These are phyloP conservation scores for Papiliotrema flavescens DNA, from an alignment of 1,284 basidiomycete genomes.

Conservation along the genomic window DNA sequence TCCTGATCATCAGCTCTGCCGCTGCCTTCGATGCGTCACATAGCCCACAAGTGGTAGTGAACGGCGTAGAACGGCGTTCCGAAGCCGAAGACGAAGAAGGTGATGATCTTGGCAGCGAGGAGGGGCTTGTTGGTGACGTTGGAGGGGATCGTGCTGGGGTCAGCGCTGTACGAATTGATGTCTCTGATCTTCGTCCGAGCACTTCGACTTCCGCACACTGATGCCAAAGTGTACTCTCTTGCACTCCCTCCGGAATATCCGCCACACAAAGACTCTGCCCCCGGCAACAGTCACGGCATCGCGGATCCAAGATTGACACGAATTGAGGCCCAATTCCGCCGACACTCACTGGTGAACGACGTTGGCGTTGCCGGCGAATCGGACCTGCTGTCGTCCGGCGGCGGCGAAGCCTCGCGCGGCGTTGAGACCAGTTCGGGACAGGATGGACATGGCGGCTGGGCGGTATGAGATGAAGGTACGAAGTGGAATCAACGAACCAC, in stretches of 20 bases:
- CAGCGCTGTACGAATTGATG: too few relatives aligned
- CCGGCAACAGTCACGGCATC: not conserved
- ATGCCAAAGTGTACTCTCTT: too few relatives aligned
- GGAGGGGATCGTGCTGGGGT: slow-evolving; percentile 39
- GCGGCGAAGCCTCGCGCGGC: slow-evolving; percentile 14
- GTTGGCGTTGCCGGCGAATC: slow-evolving; percentile 27
- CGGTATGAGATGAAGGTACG: not conserved
- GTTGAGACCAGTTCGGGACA: slow-evolving; percentile 23
- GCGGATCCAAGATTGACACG: not conserved
- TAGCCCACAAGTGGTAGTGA: slow-evolving; percentile 32
- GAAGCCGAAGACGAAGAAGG: slow-evolving; percentile 27
- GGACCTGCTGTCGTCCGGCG: slow-evolving; percentile 17
- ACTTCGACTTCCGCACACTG: too few relatives aligned
- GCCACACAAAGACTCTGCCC: not conserved
- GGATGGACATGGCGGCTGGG: slow-evolving; percentile 27
- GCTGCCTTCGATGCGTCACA: not conserved
- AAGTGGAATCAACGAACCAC: too few relatives aligned
- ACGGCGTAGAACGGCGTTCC: slow-evolving; percentile 33
- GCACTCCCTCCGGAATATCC: not conserved
- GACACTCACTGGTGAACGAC: slow-evolving; percentile 34
- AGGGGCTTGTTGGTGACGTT: slow-evolving; percentile 34
- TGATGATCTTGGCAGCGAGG: slow-evolving; percentile 36
- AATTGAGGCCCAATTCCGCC: not conserved
- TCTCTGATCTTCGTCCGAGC: too few relatives aligned
- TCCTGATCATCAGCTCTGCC: not conserved